phyloP scores from a whole-genome alignment of 2,329 filamentous ascomycete genomes.

The Phoma sp. region DNA sequence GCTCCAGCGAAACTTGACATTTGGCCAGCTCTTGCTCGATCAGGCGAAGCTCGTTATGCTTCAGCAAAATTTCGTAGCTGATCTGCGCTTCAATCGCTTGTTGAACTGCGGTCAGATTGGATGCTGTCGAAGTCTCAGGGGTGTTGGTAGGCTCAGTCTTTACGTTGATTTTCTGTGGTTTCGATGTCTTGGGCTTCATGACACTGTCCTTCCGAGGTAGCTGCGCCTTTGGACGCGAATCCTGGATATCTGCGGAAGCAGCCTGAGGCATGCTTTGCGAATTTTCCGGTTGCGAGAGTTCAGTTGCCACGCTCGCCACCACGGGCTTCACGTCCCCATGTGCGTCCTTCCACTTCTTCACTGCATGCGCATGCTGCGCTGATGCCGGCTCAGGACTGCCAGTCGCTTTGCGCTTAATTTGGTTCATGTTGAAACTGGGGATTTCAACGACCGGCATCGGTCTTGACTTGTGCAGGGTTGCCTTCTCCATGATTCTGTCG shows the following conservation, averaged over 20 bases:
- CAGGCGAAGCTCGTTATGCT: constrained; percentile 90
- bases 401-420: constrained; percentile 65
- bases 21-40: constrained; percentile 97
- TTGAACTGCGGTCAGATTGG: constrained; percentile 59
- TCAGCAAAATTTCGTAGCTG: constrained; percentile 87
- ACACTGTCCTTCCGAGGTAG: constrained; percentile 39
- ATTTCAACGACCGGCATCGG: constrained; percentile 54
- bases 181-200: constrained; percentile 38
- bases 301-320: constrained; percentile 23
- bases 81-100: constrained; percentile 85
- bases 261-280: constrained; percentile 23
- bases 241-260: constrained; percentile 30
- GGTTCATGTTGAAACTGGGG: constrained; percentile 50
- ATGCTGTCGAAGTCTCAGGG: constrained; percentile 33
- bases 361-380: constrained; percentile 40
- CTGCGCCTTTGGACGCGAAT: constrained; percentile 36
- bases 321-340: constrained; percentile 40
- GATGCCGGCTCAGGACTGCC: constrained; percentile 53
- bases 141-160: constrained; percentile 32
- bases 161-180: constrained; percentile 27
- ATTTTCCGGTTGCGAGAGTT: constrained; percentile 21
- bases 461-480: constrained; percentile 50
- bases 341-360: constrained; percentile 49
- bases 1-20: constrained; percentile 91
- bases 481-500: constrained; percentile 53